Evolutionary conservation across 1,139 yeast species (phyloP).

Genomic region (Magnusiomyces fungicola): DNA sequence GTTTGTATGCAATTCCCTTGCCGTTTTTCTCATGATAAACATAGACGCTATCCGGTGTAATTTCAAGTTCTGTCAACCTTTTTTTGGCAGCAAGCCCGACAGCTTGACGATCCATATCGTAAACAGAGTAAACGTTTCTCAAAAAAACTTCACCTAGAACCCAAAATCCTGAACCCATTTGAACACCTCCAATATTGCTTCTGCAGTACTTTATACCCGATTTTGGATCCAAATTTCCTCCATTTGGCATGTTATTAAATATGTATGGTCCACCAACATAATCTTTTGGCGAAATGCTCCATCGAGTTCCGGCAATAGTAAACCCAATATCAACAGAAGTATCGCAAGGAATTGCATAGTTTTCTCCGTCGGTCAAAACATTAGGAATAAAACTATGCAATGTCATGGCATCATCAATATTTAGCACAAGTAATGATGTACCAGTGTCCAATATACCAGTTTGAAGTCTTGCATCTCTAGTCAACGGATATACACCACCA

Average conservation of each 20-base stretch:
- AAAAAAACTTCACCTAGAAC: conserved; percentile 57
- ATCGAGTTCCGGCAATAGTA: conserved; percentile 38
- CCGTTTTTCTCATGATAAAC: background rate
- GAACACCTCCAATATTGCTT: conserved; percentile 54
- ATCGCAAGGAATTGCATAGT: conserved; percentile 55
- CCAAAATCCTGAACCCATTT: conserved; percentile 29
- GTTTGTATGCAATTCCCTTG: background rate
- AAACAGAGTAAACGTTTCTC: conserved; percentile 50
- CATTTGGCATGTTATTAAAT: background rate
- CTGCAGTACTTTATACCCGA: conserved; percentile 37
- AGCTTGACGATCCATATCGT: conserved; percentile 43
- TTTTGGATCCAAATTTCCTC: background rate
- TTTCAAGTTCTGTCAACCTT: background rate
- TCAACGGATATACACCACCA: too few relatives aligned
- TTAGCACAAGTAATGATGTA: conserved; percentile 54
- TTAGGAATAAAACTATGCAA: conserved; percentile 46
- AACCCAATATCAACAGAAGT: conserved; percentile 37
- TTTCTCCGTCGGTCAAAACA: conserved; percentile 48
- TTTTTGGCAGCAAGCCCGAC: conserved; percentile 46
- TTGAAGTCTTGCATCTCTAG: conserved; percentile 29
- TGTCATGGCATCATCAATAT: conserved; percentile 47
- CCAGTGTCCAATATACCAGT: conserved; percentile 58
- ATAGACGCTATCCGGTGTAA: background rate
- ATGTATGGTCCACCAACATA: conserved; percentile 45
- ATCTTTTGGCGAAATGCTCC: conserved; percentile 35